A percentile compares a stretch with the other conserved stretches of the same genome.
These are phyloP conservation scores for Phaeodactylum tricornutum DNA, from an alignment of 108 stramenopile species.

Conservation along the genomic window DNA sequence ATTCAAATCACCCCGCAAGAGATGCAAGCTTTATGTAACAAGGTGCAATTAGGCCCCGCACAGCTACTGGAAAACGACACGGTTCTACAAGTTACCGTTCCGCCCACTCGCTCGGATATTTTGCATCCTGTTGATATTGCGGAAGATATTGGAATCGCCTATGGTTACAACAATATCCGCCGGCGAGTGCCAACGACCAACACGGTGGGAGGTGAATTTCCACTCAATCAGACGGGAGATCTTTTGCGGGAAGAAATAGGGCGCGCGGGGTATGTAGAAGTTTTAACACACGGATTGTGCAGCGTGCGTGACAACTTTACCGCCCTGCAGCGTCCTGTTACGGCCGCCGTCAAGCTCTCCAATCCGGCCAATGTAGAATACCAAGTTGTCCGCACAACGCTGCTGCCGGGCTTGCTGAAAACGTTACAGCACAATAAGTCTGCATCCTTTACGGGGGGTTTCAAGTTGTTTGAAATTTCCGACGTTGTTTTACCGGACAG, in stretches of 20 bases:
- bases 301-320: slow-evolving; percentile 90
- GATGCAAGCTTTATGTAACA: slow-evolving; percentile 84
- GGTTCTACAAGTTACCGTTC: slow-evolving; percentile 86
- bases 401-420: slow-evolving; percentile 93
- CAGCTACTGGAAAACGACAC: slow-evolving; percentile 54
- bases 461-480: slow-evolving; percentile 91
- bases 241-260: slow-evolving; percentile 94
- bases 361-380: slow-evolving; percentile 98
- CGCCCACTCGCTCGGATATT: slow-evolving; percentile 95
- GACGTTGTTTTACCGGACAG: slow-evolving; percentile 92
- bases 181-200: slow-evolving; percentile 76
- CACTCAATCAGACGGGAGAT: slow-evolving; percentile 87
- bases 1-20: slow-evolving; percentile 61
- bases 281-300: slow-evolving; percentile 87
- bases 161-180: slow-evolving; percentile 97
- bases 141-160: slow-evolving; percentile 98
- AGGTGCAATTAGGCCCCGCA: slow-evolving; percentile 95
- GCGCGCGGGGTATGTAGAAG: slow-evolving; percentile 88
- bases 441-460: slow-evolving; percentile 65
- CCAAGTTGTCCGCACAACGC: slow-evolving; percentile 93
- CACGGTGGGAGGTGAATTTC: slow-evolving; percentile 81
- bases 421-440: slow-evolving; percentile 89
- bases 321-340: slow-evolving; percentile 56
- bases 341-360: slow-evolving; percentile 75
- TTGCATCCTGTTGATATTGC: slow-evolving; percentile 96